A percentile compares a stretch with the other conserved stretches of the same genome.
Evolutionary conservation across 129 eudicot genomes (phyloP).

Genomic region (Glebionis coronaria): DNA sequence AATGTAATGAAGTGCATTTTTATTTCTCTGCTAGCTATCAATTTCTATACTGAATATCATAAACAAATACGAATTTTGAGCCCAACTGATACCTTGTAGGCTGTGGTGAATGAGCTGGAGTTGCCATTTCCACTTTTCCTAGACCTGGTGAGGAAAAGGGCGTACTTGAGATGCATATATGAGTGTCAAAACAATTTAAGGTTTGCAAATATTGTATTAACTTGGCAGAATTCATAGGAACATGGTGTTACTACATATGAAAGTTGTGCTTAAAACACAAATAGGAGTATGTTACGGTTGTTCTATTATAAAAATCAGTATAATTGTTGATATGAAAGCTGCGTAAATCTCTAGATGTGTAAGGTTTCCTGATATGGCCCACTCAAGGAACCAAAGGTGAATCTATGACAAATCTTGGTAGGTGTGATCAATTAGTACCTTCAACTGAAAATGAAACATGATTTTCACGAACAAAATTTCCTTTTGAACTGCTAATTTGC

Average conservation of each 20-base stretch:
- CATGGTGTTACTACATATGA: neutral
- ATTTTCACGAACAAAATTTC: slow-evolving; percentile 50
- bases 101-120: slow-evolving; percentile 84
- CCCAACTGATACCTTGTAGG: slow-evolving; percentile 55
- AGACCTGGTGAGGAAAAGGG: slow-evolving; percentile 50
- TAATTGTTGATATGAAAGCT: neutral
- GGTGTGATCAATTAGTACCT: slow-evolving; percentile 46
- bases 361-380: no score
- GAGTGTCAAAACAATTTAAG: slow-evolving; percentile 17
- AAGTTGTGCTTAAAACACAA: neutral
- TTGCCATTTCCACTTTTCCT: slow-evolving; percentile 70
- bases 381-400: slow-evolving; percentile 4
- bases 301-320: neutral
- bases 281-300: neutral
- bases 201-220: neutral
- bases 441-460: slow-evolving; percentile 90
- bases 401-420: slow-evolving; percentile 7
- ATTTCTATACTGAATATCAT: slow-evolving; percentile 7
- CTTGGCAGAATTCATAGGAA: slow-evolving; percentile 10
- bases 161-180: slow-evolving; percentile 17
- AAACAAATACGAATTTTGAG: neutral
- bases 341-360: no score
- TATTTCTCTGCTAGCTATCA: slow-evolving; percentile 7
- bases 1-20: slow-evolving; percentile 1
- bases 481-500: slow-evolving; percentile 35